phyloP scores from a whole-genome alignment of 1,284 basidiomycete genomes.

The Trametes polyzona region DNA sequence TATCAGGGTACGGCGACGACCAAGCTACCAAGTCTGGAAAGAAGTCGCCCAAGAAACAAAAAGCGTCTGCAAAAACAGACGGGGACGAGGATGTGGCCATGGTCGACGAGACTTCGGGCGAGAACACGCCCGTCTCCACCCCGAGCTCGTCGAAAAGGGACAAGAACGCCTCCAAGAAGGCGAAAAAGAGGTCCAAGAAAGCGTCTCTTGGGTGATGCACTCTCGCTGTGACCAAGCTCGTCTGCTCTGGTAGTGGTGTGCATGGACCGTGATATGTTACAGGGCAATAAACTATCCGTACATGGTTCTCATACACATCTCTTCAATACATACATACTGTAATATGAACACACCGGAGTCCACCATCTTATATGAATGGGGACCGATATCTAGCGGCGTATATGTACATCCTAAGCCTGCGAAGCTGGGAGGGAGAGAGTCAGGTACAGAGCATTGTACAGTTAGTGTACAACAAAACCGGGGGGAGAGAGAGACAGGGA shows the following conservation, averaged over 20 bases:
- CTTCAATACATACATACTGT: conserved; percentile 14
- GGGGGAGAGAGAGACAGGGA: too few species aligned
- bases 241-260: too few species aligned
- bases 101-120: conserved; percentile 12
- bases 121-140: conserved; percentile 18
- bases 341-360: conserved; percentile 4
- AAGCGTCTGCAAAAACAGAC: conserved; percentile 4
- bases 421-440: not conserved
- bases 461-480: conserved; percentile 12
- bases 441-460: conserved; percentile 12
- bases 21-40: conserved; percentile 1
- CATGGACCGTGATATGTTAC: conserved; percentile 7
- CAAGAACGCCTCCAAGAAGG: conserved; percentile 32
- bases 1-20: conserved; percentile 38
- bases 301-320: conserved; percentile 4
- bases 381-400: conserved; percentile 1
- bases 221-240: not conserved
- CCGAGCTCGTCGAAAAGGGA: conserved; percentile 23
- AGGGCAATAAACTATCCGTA: conserved; percentile 9
- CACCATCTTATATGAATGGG: not conserved
- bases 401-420: not conserved
- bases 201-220: conserved; percentile 10
- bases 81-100: conserved; percentile 18
- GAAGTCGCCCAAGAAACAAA: conserved; percentile 23
- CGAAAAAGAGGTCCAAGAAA: conserved; percentile 32